These are phyloP conservation scores for Camelina hispida DNA, from an alignment of 345 rosid species.

Conservation along the genomic window DNA sequence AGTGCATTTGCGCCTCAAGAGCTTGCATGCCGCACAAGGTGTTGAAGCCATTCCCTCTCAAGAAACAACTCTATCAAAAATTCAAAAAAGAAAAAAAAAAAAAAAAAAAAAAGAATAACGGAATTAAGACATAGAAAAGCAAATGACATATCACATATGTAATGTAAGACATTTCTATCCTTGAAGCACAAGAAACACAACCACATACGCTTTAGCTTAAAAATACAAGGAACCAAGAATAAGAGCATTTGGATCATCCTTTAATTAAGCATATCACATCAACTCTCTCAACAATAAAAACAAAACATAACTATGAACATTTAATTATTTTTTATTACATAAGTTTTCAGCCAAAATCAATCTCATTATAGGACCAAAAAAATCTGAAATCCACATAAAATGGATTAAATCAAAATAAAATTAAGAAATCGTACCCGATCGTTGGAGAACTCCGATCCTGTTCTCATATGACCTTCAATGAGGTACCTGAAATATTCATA, in stretches of 20 bases:
- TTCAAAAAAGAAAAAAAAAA: neutral
- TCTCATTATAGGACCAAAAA: neutral
- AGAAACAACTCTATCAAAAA: neutral
- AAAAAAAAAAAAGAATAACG: neutral
- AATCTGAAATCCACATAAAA: neutral
- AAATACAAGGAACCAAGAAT: slow-evolving; percentile 15
- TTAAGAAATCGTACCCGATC: slow-evolving; percentile 8
- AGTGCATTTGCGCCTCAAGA: slow-evolving; percentile 72
- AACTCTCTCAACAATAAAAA: neutral
- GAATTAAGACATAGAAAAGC: neutral
- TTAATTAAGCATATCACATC: neutral
- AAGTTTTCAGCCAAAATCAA: neutral
- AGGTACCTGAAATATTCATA: slow-evolving; percentile 26
- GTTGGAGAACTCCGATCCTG: slow-evolving; percentile 4
- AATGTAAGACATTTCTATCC: neutral
- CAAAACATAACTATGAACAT: slow-evolving; percentile 1
- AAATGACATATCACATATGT: neutral
- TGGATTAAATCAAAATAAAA: neutral
- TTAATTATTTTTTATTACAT: neutral
- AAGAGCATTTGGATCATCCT: neutral
- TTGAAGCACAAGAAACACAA: slow-evolving; percentile 20
- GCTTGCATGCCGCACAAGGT: slow-evolving; percentile 90
- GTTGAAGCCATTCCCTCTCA: slow-evolving; percentile 60
- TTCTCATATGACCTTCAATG: slow-evolving; percentile 5
- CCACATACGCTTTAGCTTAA: neutral